Percentiles rank a stretch among this genome's conserved stretches.
These are phyloP conservation scores for Seiridium unicorne DNA, from an alignment of 2,329 filamentous ascomycete genomes.

Conservation along the genomic window DNA sequence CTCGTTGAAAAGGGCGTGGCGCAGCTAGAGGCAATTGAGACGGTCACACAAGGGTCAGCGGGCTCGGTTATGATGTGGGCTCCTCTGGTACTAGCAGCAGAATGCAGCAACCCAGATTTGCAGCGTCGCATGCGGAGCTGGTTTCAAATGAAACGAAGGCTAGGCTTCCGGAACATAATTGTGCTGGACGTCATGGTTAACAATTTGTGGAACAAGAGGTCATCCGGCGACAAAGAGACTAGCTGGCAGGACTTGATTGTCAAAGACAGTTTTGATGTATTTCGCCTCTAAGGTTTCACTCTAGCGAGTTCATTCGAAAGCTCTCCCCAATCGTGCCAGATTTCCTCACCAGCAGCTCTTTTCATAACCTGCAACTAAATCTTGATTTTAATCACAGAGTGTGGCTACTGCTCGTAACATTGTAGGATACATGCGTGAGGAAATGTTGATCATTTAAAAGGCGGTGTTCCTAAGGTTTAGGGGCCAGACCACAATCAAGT, in stretches of 20 bases:
- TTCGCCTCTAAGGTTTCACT: conserved; percentile 7
- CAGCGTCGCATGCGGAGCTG: conserved; percentile 27
- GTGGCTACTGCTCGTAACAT: no score
- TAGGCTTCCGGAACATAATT: conserved; percentile 32
- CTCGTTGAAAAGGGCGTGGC: conserved; percentile 28
- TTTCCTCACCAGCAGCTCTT: not conserved
- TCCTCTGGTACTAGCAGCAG: conserved; percentile 31
- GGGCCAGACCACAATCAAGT: no score
- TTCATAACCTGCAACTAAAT: no score
- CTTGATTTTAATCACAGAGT: no score
- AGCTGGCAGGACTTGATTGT: conserved; percentile 31
- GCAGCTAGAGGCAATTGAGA: conserved; percentile 30
- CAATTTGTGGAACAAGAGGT: conserved; percentile 26
- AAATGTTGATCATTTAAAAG: no score
- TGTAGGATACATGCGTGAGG: no score
- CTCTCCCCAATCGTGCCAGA: no score
- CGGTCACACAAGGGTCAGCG: conserved; percentile 21
- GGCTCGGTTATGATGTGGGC: conserved; percentile 35
- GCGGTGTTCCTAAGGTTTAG: no score
- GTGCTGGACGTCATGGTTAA: conserved; percentile 28
- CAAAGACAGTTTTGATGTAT: conserved; percentile 30
- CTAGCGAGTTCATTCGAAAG: no score
- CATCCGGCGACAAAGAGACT: conserved; percentile 15
- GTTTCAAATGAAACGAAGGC: conserved; percentile 28
- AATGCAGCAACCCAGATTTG: conserved; percentile 24